phyloP scores from a whole-genome alignment of 352 stramenopile genomes.

The Globisporangium nodosum region DNA sequence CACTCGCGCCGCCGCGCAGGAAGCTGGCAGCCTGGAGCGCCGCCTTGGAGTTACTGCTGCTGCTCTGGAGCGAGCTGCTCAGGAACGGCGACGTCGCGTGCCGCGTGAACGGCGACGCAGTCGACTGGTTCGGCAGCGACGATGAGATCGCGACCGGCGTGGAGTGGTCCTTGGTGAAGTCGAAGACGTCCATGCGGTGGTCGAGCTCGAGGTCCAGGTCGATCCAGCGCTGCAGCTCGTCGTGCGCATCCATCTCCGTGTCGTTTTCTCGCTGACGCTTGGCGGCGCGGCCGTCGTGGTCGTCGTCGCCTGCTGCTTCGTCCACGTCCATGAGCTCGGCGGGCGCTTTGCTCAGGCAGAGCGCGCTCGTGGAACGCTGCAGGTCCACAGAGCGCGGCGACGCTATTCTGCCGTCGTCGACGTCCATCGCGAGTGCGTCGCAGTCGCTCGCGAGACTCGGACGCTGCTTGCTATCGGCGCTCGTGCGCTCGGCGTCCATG shows the following conservation, averaged over 20 bases:
- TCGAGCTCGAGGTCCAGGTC: conserved; percentile 55
- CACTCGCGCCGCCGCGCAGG: conserved; percentile 12
- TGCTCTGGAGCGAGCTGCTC: conserved; percentile 13
- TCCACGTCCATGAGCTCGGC: conserved; percentile 6
- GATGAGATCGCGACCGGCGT: background rate
- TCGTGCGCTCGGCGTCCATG: conserved; percentile 5
- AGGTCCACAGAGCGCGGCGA: conserved; percentile 14
- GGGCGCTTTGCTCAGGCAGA: background rate
- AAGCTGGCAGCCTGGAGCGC: conserved; percentile 9
- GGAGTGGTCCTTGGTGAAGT: conserved; percentile 23
- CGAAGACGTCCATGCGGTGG: conserved; percentile 51
- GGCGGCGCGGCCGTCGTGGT: conserved; percentile 5
- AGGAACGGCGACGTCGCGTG: conserved; percentile 8
- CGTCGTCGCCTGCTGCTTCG: background rate
- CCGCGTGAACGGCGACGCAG: conserved; percentile 3
- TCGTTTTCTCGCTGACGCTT: conserved; percentile 16
- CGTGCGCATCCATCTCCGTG: conserved; percentile 33
- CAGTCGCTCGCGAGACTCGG: conserved; percentile 5
- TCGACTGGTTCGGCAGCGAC: conserved; percentile 3
- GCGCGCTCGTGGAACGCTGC: conserved; percentile 2
- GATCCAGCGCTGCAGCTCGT: conserved; percentile 61
- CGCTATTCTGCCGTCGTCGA: conserved; percentile 13
- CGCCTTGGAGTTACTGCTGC: conserved; percentile 13
- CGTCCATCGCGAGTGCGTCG: conserved; percentile 8
- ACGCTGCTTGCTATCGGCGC: conserved; percentile 11